Evolutionary conservation across 108 stramenopile species (phyloP).

Genomic region (Chaetoceros tenuissimus): DNA sequence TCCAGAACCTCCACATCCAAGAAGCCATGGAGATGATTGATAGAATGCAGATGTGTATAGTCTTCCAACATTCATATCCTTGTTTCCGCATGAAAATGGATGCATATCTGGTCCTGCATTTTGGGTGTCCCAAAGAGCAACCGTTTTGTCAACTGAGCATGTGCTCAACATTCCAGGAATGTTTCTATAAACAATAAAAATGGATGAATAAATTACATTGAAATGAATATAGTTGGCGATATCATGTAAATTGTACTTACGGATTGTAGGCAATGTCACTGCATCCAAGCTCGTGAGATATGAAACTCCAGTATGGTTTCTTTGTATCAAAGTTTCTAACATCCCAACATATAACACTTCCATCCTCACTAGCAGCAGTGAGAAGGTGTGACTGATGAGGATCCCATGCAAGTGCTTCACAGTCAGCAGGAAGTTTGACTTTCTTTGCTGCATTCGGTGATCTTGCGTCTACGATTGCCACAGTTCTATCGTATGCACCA

Average conservation of each 20-base stretch:
- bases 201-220: conserved; percentile 4
- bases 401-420: conserved; percentile 88
- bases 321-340: conserved; percentile 79
- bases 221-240: not conserved
- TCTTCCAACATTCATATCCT: conserved; percentile 85
- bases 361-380: conserved; percentile 87
- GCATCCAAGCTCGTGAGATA: conserved; percentile 82
- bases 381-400: conserved; percentile 68
- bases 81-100: conserved; percentile 61
- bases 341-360: conserved; percentile 84
- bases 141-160: conserved; percentile 83
- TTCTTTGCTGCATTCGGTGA: conserved; percentile 35
- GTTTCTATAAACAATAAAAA: conserved; percentile 18
- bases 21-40: conserved; percentile 77
- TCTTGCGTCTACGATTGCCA: conserved; percentile 83
- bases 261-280: conserved; percentile 79
- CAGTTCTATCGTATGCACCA: conserved; percentile 82
- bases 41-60: conserved; percentile 80
- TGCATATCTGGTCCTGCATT: conserved; percentile 13
- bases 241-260: conserved; percentile 17
- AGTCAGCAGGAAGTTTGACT: conserved; percentile 65
- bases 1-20: conserved; percentile 85
- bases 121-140: conserved; percentile 88
- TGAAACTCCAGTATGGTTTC: conserved; percentile 73
- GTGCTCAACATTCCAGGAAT: conserved; percentile 89